phyloP scores from a whole-genome alignment of 2,329 filamentous ascomycete genomes.

The Aspergillus ibericus region DNA sequence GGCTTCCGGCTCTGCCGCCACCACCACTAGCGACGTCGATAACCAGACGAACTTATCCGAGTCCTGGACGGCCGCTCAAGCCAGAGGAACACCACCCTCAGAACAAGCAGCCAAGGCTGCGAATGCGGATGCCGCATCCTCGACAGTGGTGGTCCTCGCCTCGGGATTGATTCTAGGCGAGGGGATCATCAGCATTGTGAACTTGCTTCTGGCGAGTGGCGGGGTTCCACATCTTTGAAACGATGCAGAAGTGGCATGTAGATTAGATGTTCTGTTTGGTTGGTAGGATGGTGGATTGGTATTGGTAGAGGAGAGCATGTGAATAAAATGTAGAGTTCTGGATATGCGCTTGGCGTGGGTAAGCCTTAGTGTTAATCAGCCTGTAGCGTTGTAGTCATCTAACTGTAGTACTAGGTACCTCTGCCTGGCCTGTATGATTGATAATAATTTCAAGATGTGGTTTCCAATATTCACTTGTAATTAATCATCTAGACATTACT shows the following conservation, averaged over 20 bases:
- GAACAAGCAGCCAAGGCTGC: conserved; percentile 26
- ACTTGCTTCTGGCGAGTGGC: conserved; percentile 76
- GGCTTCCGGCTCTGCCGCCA: not conserved
- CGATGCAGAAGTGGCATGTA: not conserved
- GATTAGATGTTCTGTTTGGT: not conserved
- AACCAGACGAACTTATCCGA: not conserved
- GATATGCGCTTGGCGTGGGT: too few relatives aligned
- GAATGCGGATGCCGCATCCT: conserved; percentile 39
- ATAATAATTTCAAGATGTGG: too few relatives aligned
- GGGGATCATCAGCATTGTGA: conserved; percentile 87
- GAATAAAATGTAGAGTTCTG: too few relatives aligned
- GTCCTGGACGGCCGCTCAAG: not conserved
- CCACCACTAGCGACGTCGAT: conserved; percentile 43
- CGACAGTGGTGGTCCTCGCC: conserved; percentile 84
- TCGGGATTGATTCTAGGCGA: conserved; percentile 89
- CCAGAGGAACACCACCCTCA: conserved; percentile 28
- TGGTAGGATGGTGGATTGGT: not conserved
- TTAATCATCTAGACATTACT: too few relatives aligned
- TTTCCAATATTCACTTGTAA: too few relatives aligned
- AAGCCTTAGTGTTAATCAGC: too few relatives aligned
- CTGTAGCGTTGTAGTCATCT: too few relatives aligned
- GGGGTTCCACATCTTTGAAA: conserved; percentile 68
- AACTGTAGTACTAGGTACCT: too few relatives aligned
- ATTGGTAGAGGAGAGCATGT: too few relatives aligned
- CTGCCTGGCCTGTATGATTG: too few relatives aligned